Conservation (phyloP, 352 stramenopile species). For the Phytopythium oedochilum region DNA sequence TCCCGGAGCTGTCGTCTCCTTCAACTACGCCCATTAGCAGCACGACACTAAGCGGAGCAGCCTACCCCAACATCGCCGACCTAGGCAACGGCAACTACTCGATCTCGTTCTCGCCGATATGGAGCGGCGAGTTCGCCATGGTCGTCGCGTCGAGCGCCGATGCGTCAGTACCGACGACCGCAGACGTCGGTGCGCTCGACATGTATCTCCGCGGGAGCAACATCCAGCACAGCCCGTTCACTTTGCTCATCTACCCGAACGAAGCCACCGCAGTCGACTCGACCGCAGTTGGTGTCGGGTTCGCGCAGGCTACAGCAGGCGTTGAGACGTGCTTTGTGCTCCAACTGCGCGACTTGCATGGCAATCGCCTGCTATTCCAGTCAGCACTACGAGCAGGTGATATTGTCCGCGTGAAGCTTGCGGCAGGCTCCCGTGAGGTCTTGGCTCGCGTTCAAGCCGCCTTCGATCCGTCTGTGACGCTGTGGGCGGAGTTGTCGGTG, state of each 20-base stretch:
- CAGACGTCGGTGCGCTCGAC: constrained; percentile 13
- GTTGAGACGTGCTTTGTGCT: constrained; percentile 21
- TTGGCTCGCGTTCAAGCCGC: neutral
- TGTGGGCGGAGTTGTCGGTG: constrained; percentile 6
- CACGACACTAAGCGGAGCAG: constrained; percentile 5
- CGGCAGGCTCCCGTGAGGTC: constrained; percentile 6
- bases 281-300: constrained; percentile 26
- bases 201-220: constrained; percentile 30
- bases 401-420: constrained; percentile 9
- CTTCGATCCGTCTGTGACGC: neutral
- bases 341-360: constrained; percentile 33
- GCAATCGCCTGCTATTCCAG: constrained; percentile 15
- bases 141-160: constrained; percentile 26
- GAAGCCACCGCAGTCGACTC: constrained; percentile 17
- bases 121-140: constrained; percentile 35
- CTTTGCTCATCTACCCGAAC: constrained; percentile 34
- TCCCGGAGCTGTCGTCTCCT: constrained; percentile 20
- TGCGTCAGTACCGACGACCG: constrained; percentile 11
- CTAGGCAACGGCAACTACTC: constrained; percentile 33
- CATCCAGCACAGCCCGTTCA: constrained; percentile 41
- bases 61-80: constrained; percentile 24
- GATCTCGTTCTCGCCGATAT: constrained; percentile 27
- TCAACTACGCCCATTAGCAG: neutral
- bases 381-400: constrained; percentile 5
- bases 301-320: constrained; percentile 30